Evolutionary conservation across 768 basidiomycete genomes (phyloP).

Genomic region (Pulveroboletus sp.): DNA sequence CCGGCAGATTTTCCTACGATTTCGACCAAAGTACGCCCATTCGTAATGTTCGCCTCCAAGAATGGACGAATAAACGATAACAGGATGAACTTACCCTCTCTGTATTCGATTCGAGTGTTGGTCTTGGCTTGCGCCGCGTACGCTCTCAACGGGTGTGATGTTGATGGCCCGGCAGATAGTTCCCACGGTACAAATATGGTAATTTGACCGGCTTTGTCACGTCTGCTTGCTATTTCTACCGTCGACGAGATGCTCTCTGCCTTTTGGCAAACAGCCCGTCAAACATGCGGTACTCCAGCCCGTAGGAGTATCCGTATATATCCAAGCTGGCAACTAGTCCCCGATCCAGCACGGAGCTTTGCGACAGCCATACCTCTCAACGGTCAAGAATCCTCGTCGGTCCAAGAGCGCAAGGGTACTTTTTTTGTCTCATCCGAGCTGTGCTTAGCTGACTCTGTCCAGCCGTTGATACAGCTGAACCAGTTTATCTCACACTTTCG

Average conservation of each 20-base stretch:
- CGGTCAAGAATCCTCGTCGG: too few species aligned
- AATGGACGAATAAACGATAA: background rate
- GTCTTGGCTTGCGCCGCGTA: conserved; percentile 1
- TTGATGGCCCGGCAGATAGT: conserved; percentile 7
- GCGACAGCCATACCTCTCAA: conserved; percentile 4
- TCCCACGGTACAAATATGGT: conserved; percentile 26
- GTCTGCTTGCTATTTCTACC: too few species aligned
- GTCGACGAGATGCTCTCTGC: conserved; percentile 16
- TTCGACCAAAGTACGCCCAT: background rate
- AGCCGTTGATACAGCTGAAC: conserved; percentile 41
- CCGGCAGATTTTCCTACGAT: conserved; percentile 36
- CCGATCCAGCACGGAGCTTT: conserved; percentile 11
- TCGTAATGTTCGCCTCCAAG: background rate
- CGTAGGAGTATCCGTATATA: background rate
- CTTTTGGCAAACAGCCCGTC: conserved; percentile 15
- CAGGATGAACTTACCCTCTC: conserved; percentile 38
- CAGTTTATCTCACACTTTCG: conserved; percentile 61
- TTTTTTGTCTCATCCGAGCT: conserved; percentile 5
- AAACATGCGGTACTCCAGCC: conserved; percentile 2
- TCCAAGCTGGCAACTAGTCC: background rate
- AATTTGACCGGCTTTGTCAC: too few species aligned
- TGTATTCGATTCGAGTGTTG: conserved; percentile 29
- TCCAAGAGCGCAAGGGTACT: conserved; percentile 17
- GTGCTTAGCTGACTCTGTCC: conserved; percentile 6
- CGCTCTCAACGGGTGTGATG: too few species aligned